phyloP scores from a whole-genome alignment of 352 stramenopile genomes.

The Pythium sukuiense region DNA sequence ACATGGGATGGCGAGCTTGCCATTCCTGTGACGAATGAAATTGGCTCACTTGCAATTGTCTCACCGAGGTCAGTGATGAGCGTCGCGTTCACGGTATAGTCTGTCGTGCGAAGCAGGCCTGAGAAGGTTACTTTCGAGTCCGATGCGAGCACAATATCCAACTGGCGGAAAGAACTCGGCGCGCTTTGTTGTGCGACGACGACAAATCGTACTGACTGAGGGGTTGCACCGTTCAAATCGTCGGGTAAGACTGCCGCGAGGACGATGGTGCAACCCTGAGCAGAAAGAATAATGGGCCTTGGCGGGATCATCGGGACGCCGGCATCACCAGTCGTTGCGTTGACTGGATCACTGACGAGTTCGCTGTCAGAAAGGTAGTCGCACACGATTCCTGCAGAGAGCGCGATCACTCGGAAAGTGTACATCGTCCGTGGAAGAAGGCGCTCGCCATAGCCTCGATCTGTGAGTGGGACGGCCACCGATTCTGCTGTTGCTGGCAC shows the following conservation, averaged over 20 bases:
- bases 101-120: slow-evolving; percentile 9
- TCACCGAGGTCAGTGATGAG: slow-evolving; percentile 9
- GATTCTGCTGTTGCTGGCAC: slow-evolving; percentile 23
- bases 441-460: slow-evolving; percentile 13
- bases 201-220: slow-evolving; percentile 2
- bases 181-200: neutral
- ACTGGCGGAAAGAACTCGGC: neutral
- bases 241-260: slow-evolving; percentile 26
- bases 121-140: neutral
- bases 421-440: slow-evolving; percentile 36
- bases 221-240: slow-evolving; percentile 34
- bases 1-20: slow-evolving; percentile 11
- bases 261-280: slow-evolving; percentile 25
- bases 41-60: slow-evolving; percentile 5
- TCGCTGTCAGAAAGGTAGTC: slow-evolving; percentile 29
- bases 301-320: slow-evolving; percentile 32
- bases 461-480: slow-evolving; percentile 22
- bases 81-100: slow-evolving; percentile 29
- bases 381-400: slow-evolving; percentile 41
- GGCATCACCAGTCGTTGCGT: slow-evolving; percentile 28
- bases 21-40: slow-evolving; percentile 6
- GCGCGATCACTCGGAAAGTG: slow-evolving; percentile 42
- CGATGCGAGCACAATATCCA: neutral
- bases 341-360: slow-evolving; percentile 36
- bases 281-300: slow-evolving; percentile 15